A percentile compares a stretch with the other conserved stretches of the same genome.
Conservation (phyloP, 2,329 filamentous ascomycete species). For the Trichoderma harzianum region DNA sequence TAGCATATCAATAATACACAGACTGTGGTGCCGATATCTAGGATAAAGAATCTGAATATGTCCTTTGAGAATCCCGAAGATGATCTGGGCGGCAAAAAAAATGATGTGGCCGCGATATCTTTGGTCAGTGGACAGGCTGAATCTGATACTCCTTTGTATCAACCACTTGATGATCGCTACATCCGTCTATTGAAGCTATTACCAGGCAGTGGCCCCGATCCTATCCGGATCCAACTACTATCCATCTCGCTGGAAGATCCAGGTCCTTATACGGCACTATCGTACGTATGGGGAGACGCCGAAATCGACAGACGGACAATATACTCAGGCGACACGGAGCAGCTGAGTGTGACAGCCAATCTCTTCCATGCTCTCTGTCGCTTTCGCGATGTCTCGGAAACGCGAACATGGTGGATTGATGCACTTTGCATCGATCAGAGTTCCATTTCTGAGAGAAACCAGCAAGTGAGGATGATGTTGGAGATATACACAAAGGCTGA, state of each 20-base stretch:
- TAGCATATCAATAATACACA: background rate
- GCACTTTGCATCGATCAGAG: background rate
- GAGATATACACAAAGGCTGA: background rate
- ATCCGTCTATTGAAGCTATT: background rate
- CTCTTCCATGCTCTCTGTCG: background rate
- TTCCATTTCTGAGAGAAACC: background rate
- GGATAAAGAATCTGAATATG: background rate
- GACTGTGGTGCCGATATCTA: background rate
- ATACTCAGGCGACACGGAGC: background rate
- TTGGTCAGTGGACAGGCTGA: background rate
- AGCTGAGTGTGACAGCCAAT: background rate
- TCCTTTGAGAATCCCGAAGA: background rate
- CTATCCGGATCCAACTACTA: background rate
- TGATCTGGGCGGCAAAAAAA: background rate
- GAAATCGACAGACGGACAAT: background rate
- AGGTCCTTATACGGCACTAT: background rate
- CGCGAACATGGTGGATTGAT: background rate
- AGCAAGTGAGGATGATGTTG: background rate
- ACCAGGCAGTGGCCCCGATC: background rate
- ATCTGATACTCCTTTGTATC: background rate
- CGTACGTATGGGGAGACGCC: background rate
- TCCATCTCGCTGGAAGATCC: background rate
- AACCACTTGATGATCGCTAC: background rate
- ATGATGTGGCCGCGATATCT: background rate
- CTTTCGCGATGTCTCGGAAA: background rate